Evolutionary conservation across 345 rosid genomes (phyloP), one percentile per base, ranked within the genome.

Genomic region (Salix caprea): DNA sequence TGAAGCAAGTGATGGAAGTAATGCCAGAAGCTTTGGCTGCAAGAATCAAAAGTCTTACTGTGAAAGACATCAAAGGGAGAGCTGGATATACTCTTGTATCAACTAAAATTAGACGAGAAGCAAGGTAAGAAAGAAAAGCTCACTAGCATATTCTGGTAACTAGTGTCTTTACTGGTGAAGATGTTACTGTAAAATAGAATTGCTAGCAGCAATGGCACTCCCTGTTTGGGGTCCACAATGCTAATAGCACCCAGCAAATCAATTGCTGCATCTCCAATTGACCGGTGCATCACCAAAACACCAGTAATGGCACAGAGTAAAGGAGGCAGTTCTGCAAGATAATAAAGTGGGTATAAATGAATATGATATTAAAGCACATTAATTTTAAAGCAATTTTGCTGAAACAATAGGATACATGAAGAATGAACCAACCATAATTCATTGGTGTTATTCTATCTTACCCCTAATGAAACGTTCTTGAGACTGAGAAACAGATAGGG

Each of bases 1-100:
- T 42, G 97, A 88, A 84, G 97, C 97, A 70, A 94, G 87, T 69
- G 91, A 88, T 40, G 98, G 98, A 79, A 94, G 92, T 87, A 92
- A 74, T 58, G 91, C 84, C 85, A 94, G 76, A 82, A 94, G 88
- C 85, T 91, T 92, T 74, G 89, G 84, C 98, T 94, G 90, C 81
- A 83, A 74, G 61, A 74, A 60, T 1, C 40, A 65, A 73, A 65
- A 13, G 40, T 32, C 40, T 66, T 21, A 64, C 58, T 40, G 46
- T 18, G 34, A 77, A 39, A 61, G 73, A 80, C 34, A 48, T 26
- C 24, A 46, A 79, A 75, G 76, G 44, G 69, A 80, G 65, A 65
- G 69, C 72, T 42, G 26, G 56, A 56, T 26, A 76, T 48, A 68
- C 68, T 68, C 58, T 48, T 68, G 61, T 62, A 71, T 50, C 37